Conservation (phyloP, 768 basidiomycete species). For the Lentinula raphanica region DNA sequence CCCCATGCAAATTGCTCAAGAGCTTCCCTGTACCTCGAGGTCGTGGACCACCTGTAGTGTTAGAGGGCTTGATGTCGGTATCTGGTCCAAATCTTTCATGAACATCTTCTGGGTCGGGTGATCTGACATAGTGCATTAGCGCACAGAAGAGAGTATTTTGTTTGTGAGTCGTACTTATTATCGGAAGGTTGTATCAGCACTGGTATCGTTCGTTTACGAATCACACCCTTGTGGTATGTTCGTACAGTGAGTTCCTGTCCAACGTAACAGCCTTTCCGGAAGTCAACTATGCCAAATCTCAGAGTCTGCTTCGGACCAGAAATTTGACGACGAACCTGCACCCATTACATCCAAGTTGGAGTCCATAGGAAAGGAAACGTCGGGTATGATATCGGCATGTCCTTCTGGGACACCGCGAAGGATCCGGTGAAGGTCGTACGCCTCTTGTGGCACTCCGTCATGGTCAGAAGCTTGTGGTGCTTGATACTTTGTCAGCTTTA, state of each 20-base stretch:
- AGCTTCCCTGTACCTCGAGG: slow-evolving; percentile 74
- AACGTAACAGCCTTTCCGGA: slow-evolving; percentile 95
- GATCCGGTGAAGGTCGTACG: slow-evolving; percentile 77
- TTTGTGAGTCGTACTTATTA: slow-evolving; percentile 6
- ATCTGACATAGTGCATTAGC: neutral
- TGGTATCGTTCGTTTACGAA: slow-evolving; percentile 87
- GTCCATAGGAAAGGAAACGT: slow-evolving; percentile 87
- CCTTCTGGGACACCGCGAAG: slow-evolving; percentile 88
- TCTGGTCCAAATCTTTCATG: slow-evolving; percentile 21
- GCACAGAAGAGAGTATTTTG: neutral
- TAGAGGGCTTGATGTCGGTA: slow-evolving; percentile 33
- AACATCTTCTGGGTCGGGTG: neutral
- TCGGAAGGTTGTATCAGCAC: slow-evolving; percentile 46
- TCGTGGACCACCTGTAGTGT: slow-evolving; percentile 35
- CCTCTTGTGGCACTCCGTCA: slow-evolving; percentile 42
- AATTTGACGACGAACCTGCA: slow-evolving; percentile 54
- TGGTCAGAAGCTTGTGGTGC: slow-evolving; percentile 54
- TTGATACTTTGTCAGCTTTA: slow-evolving; percentile 17
- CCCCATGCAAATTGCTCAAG: slow-evolving; percentile 49
- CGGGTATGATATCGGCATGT: slow-evolving; percentile 62
- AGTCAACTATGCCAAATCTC: slow-evolving; percentile 64
- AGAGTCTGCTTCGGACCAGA: slow-evolving; percentile 7
- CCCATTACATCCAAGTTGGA: slow-evolving; percentile 95
- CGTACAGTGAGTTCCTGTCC: slow-evolving; percentile 97
- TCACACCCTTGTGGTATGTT: slow-evolving; percentile 89